Conservation (phyloP, 108 stramenopile genomes). For the Skeletonema tropicum region DNA sequence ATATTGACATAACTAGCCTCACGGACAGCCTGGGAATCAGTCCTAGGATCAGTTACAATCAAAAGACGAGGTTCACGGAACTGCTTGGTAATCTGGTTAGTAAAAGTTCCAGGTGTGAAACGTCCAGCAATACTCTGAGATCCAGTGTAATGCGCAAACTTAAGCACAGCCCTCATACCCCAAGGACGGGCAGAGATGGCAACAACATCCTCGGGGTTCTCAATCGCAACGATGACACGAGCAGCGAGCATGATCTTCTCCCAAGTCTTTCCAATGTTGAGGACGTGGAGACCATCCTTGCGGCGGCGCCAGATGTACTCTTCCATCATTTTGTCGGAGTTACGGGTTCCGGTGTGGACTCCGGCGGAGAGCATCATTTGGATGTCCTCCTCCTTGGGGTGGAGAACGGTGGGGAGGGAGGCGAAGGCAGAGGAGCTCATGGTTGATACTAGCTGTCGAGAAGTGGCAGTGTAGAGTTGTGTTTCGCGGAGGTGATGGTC, state of each 20-base stretch:
- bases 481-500: too few relatives aligned
- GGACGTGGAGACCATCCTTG: slow-evolving; percentile 97
- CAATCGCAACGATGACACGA: slow-evolving; percentile 99
- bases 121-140: slow-evolving; percentile 97
- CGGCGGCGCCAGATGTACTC: slow-evolving; percentile 99
- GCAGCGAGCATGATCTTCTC: slow-evolving; percentile 99
- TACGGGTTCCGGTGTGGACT: slow-evolving; percentile 99
- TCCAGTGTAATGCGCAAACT: slow-evolving; percentile 99
- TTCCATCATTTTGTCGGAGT: slow-evolving; percentile 95
- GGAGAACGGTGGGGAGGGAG: slow-evolving; percentile 52
- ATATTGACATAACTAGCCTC: slow-evolving; percentile 99
- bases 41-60: slow-evolving; percentile 98
- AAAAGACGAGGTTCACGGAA: slow-evolving; percentile 99
- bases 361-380: slow-evolving; percentile 99
- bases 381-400: slow-evolving; percentile 98
- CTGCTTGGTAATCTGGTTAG: slow-evolving; percentile 99
- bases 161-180: slow-evolving; percentile 99
- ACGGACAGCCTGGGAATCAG: slow-evolving; percentile 95
- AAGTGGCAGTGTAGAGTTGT: too few relatives aligned
- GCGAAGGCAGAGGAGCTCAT: slow-evolving; percentile 54
- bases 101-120: slow-evolving; percentile 99
- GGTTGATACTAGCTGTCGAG: slow-evolving; percentile 7
- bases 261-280: slow-evolving; percentile 99
- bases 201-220: slow-evolving; percentile 99
- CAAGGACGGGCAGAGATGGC: slow-evolving; percentile 99